A percentile compares a stretch with the other conserved stretches of the same genome.
These are phyloP conservation scores for Fistulina hepatica DNA, from an alignment of 1,284 basidiomycete genomes.

Conservation along the genomic window DNA sequence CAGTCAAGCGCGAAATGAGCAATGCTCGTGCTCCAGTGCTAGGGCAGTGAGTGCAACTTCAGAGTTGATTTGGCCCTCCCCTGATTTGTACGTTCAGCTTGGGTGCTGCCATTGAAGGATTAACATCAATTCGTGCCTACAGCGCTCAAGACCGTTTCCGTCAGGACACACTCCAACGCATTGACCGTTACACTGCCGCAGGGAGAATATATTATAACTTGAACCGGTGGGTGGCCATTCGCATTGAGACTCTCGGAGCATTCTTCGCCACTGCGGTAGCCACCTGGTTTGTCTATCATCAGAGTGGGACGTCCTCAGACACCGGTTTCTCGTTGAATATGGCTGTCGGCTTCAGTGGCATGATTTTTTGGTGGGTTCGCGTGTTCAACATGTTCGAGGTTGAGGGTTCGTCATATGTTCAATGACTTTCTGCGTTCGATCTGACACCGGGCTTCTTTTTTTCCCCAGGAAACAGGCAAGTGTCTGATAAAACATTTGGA, in stretches of 20 bases:
- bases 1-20: conserved; percentile 65
- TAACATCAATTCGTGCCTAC: conserved; percentile 55
- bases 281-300: conserved; percentile 39
- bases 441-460: background rate
- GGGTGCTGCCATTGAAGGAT: conserved; percentile 1
- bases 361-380: conserved; percentile 45
- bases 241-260: conserved; percentile 41
- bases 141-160: conserved; percentile 39
- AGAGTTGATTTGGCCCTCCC: background rate
- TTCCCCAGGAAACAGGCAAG: conserved; percentile 35
- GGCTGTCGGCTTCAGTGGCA: conserved; percentile 42
- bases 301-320: conserved; percentile 30
- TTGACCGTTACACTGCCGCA: conserved; percentile 38
- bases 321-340: conserved; percentile 49
- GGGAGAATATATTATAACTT: conserved; percentile 42
- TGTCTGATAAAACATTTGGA: background rate
- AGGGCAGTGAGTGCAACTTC: conserved; percentile 33
- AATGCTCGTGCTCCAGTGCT: conserved; percentile 60
- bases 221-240: conserved; percentile 47
- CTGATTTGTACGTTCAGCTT: conserved; percentile 39
- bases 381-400: conserved; percentile 51
- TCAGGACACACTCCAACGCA: conserved; percentile 32
- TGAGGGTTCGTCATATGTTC: conserved; percentile 29
- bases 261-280: conserved; percentile 43
- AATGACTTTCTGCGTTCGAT: background rate